Conservation (phyloP, 345 rosid genomes). For the Murraya koenigii region DNA sequence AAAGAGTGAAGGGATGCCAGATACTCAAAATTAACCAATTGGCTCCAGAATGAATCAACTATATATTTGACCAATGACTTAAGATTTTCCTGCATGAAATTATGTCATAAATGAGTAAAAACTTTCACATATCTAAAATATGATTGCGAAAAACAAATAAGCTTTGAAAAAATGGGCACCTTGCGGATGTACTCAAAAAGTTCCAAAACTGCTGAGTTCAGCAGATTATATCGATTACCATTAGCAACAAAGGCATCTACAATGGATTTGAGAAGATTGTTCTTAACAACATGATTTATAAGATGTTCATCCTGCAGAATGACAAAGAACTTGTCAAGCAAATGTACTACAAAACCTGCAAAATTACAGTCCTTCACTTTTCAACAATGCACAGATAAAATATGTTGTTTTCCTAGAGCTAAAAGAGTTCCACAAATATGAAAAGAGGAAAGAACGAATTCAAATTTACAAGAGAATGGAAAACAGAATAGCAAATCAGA, state of each 20-base stretch:
- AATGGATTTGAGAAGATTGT: slow-evolving; percentile 80
- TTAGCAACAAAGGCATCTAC: slow-evolving; percentile 82
- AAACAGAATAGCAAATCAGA: too few relatives aligned
- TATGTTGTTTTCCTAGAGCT: not conserved
- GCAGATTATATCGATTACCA: slow-evolving; percentile 86
- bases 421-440: not conserved
- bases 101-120: slow-evolving; percentile 18
- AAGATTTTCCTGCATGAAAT: slow-evolving; percentile 66
- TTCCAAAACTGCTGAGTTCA: slow-evolving; percentile 89
- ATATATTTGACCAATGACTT: slow-evolving; percentile 70
- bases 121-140: slow-evolving; percentile 12
- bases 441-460: not conserved
- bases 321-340: slow-evolving; percentile 13
- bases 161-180: slow-evolving; percentile 39
- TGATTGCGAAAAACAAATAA: slow-evolving; percentile 9
- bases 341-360: slow-evolving; percentile 6
- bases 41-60: slow-evolving; percentile 82
- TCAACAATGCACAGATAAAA: not conserved
- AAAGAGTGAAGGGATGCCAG: slow-evolving; percentile 55
- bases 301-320: slow-evolving; percentile 83
- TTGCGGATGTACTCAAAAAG: slow-evolving; percentile 90
- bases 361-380: not conserved
- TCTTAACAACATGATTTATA: slow-evolving; percentile 75
- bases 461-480: not conserved
- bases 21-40: slow-evolving; percentile 60